Evolutionary conservation across 2,329 filamentous ascomycete species (phyloP), one percentile per base, ranked within the genome.

Genomic region (Ophiostoma pallidulum): DNA sequence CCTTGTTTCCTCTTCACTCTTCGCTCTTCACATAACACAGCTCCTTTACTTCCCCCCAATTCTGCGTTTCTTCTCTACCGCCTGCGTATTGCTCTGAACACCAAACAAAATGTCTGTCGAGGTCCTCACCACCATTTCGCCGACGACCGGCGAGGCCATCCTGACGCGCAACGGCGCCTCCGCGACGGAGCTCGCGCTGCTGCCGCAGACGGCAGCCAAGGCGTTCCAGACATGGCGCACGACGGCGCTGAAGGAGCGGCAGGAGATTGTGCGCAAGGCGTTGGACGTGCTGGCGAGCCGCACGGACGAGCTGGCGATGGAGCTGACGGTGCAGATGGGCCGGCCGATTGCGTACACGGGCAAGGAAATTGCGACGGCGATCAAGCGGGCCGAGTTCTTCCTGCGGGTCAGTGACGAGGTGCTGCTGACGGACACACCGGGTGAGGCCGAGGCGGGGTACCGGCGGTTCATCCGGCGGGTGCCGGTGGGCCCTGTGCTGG

Each of bases 291-390:
- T 97, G 24, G 66, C 69, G 14, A 75, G 80, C 42, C 82, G 80
- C 62, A 77, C 89, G 64, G 84, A 92, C 79, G 84, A 81, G 53
- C 73, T 97, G 29, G 89, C 84, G 6, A 75, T 79, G 56, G 90
- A 96, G 64, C 70, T 97, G 51, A 96, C 90, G 0, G 82, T 87
- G 62, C 90, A 97, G 70, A 97, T 97, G 90, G 91, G 91, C 36
- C 77, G 91, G 18, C 91, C 91, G 29, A 95, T 96, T 59, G 77
- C 84, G 32, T 96, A 91, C 64, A 86, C 86, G 0, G 81, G 76
- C 40, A 88, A 81, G 56, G 91, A 97, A 69, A 75, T 97, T 56
- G 69, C 78, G 26, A 97, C 91, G 14, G 90, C 90, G 8, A 77
- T 94, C 55, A 86, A 85, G 68, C 79, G 91, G 54, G 86, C 82